These are phyloP conservation scores for Solanum habrochaites DNA, from an alignment of 257 asterid species.

Conservation along the genomic window DNA sequence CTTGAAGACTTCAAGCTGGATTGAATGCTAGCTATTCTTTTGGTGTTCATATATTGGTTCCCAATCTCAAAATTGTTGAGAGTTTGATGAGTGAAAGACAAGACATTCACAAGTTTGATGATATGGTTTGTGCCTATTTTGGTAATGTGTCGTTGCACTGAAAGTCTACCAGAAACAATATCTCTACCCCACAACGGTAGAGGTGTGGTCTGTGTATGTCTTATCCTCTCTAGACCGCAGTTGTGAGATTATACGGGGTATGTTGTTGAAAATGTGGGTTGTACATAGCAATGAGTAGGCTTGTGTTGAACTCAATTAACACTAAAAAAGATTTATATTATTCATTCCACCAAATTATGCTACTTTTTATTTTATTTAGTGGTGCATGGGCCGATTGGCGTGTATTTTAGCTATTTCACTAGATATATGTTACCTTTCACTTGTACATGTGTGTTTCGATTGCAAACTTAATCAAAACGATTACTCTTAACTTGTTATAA, in stretches of 20 bases:
- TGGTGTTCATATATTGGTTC: background rate
- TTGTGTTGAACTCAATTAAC: background rate
- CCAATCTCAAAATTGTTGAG: background rate
- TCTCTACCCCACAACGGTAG: background rate
- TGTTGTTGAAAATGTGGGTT: background rate
- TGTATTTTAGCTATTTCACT: background rate
- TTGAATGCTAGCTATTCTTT: conserved; percentile 1
- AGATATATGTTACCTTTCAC: background rate
- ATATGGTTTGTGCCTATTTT: background rate
- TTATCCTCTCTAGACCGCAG: background rate
- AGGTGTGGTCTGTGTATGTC: background rate
- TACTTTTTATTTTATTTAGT: background rate
- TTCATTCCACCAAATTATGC: background rate
- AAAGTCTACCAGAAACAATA: background rate
- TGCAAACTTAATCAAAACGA: background rate
- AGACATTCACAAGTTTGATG: background rate
- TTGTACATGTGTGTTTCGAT: background rate
- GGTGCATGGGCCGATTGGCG: background rate
- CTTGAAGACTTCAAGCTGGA: conserved; percentile 65
- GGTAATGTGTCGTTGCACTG: background rate
- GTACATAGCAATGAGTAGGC: background rate
- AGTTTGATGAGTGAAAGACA: background rate
- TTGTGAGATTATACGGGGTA: background rate
- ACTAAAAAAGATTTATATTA: background rate
- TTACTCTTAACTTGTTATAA: background rate